phyloP scores from a whole-genome alignment of 352 stramenopile species.

The Phytophthora idaei region DNA sequence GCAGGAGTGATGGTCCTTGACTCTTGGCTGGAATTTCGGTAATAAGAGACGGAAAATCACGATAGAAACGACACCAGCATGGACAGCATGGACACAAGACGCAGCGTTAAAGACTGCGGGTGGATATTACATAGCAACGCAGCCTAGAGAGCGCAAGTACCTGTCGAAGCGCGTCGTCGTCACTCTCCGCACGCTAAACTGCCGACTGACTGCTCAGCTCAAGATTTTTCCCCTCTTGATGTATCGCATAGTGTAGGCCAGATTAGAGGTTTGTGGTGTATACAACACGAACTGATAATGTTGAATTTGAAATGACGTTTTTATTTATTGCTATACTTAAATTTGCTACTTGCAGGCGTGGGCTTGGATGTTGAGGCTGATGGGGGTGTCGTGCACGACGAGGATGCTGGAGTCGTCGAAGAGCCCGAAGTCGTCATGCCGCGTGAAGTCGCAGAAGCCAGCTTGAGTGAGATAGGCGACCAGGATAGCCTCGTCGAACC shows the following conservation, averaged over 20 bases:
- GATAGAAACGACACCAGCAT: neutral
- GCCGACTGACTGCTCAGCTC: slow-evolving; percentile 27
- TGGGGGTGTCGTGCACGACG: slow-evolving; percentile 44
- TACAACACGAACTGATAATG: neutral
- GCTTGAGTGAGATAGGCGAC: slow-evolving; percentile 41
- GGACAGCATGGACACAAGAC: slow-evolving; percentile 9
- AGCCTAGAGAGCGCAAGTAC: slow-evolving; percentile 4
- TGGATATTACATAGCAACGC: neutral
- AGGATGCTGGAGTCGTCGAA: slow-evolving; percentile 63
- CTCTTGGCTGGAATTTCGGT: slow-evolving; percentile 2
- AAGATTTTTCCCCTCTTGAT: slow-evolving; percentile 35
- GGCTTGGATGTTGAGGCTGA: slow-evolving; percentile 74
- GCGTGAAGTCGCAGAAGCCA: slow-evolving; percentile 65
- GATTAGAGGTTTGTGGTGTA: slow-evolving; percentile 13
- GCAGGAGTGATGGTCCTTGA: slow-evolving; percentile 24
- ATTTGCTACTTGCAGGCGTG: slow-evolving; percentile 7
- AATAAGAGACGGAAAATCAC: neutral
- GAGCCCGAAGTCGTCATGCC: slow-evolving; percentile 54
- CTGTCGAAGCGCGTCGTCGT: slow-evolving; percentile 10
- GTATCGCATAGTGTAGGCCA: slow-evolving; percentile 1
- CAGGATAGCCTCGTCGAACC: slow-evolving; percentile 70
- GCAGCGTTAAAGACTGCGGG: slow-evolving; percentile 1
- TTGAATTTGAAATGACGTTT: slow-evolving; percentile 16
- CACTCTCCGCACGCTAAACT: slow-evolving; percentile 19
- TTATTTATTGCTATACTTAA: too few species aligned